Evolutionary conservation across 179 eudicot genomes (phyloP).

Genomic region (Patellifolia procumbens): DNA sequence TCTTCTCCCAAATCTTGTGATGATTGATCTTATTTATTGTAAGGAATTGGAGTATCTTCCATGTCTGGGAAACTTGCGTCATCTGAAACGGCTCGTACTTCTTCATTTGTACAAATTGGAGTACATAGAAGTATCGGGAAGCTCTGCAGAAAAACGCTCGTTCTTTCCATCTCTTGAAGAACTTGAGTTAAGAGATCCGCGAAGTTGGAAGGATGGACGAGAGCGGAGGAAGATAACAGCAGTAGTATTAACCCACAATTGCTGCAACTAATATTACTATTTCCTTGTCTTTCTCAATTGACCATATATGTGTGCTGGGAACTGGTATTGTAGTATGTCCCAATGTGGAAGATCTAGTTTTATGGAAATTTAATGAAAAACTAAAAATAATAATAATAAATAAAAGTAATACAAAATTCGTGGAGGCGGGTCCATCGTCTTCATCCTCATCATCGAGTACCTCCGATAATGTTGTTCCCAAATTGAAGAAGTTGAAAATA

Average conservation of each 20-base stretch:
- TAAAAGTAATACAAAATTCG: too few species aligned
- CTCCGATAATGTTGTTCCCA: not conserved
- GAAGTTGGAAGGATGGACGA: slow-evolving; percentile 21
- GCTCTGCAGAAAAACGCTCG: not conserved
- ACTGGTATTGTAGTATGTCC: slow-evolving; percentile 19
- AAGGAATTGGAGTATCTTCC: not conserved
- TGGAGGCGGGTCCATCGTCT: too few species aligned
- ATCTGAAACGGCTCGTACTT: too few species aligned
- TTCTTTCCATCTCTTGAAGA: slow-evolving; percentile 9
- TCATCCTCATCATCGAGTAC: not conserved
- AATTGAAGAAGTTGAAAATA: not conserved
- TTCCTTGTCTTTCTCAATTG: slow-evolving; percentile 4
- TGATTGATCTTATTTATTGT: not conserved
- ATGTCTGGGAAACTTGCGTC: too few species aligned
- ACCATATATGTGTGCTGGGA: not conserved
- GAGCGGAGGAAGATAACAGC: not conserved
- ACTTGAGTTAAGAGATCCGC: not conserved
- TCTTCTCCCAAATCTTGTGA: slow-evolving; percentile 17
- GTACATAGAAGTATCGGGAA: not conserved
- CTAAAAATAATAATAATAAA: not conserved
- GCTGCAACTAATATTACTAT: not conserved
- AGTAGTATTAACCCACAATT: not conserved
- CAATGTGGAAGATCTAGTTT: not conserved
- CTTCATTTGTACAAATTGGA: too few species aligned
- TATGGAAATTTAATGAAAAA: not conserved